Evolutionary conservation across 208 protist genomes (phyloP).

Genomic region (Leishmania aethiopica): DNA sequence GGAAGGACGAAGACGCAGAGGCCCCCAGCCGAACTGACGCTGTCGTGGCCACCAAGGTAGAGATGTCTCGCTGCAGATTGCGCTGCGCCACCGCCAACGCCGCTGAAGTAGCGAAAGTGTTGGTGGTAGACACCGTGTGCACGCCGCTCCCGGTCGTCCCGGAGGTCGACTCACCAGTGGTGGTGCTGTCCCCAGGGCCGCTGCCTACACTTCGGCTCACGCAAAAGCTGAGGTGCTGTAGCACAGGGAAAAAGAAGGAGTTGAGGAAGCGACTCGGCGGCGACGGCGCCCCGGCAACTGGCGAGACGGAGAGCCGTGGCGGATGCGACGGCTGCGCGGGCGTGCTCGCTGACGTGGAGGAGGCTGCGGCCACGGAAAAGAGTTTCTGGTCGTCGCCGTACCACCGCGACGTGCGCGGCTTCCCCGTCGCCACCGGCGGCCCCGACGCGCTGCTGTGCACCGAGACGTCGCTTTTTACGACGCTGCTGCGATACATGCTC

Average conservation of each 20-base stretch:
- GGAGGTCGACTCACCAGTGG: background rate
- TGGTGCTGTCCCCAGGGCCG: conserved; percentile 4
- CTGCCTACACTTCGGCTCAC: conserved; percentile 15
- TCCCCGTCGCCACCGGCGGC: background rate
- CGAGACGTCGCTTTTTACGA: conserved; percentile 7
- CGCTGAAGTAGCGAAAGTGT: background rate
- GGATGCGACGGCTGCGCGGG: background rate
- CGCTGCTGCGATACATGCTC: conserved; percentile 7
- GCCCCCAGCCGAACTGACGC: conserved; percentile 14
- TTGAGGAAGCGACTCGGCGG: background rate
- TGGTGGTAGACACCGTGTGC: background rate
- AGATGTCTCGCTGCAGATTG: conserved; percentile 38
- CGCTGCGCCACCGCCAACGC: conserved; percentile 20
- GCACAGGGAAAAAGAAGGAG: background rate
- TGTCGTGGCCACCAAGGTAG: conserved; percentile 30
- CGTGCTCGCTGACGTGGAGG: background rate
- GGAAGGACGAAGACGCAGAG: background rate
- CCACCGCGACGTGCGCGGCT: background rate
- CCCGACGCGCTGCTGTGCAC: conserved; percentile 5
- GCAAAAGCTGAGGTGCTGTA: conserved; percentile 18
- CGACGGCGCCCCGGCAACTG: background rate
- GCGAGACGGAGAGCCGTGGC: background rate
- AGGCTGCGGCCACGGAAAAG: background rate
- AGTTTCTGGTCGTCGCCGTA: background rate
- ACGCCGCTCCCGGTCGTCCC: background rate